These are phyloP conservation scores for Carex myosuroides DNA, from an alignment of 176 grass and related monocot genomes.

Conservation along the genomic window DNA sequence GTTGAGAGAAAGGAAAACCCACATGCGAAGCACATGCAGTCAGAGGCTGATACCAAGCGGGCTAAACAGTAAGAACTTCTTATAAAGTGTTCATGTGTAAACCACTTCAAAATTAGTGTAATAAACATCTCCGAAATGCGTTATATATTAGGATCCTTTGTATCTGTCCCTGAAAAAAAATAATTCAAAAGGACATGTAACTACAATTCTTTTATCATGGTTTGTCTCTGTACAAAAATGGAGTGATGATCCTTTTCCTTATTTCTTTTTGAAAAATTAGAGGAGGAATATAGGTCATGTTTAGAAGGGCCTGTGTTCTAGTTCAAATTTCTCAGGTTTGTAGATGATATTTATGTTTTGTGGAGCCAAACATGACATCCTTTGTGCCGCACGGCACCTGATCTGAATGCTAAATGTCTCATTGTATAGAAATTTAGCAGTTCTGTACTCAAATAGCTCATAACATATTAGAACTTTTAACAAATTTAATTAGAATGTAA, in stretches of 20 bases:
- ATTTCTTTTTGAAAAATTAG: background rate
- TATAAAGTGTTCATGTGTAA: background rate
- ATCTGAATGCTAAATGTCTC: background rate
- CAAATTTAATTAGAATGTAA: background rate
- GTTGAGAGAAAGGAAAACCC: conserved; percentile 57
- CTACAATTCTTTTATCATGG: background rate
- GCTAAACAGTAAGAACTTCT: conserved; percentile 79
- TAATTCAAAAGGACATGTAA: background rate
- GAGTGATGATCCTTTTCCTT: background rate
- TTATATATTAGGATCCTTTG: background rate
- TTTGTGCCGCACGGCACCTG: background rate
- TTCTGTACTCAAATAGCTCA: background rate
- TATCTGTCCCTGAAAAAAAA: background rate
- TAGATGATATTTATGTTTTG: background rate
- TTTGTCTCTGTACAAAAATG: background rate
- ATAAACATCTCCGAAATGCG: background rate
- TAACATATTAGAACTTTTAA: background rate
- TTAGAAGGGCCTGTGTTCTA: background rate
- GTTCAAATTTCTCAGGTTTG: background rate
- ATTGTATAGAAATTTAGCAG: background rate
- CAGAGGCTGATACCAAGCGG: conserved; percentile 57
- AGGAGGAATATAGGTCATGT: background rate
- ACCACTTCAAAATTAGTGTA: background rate
- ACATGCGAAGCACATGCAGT: conserved; percentile 42
- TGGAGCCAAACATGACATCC: background rate